phyloP scores from a whole-genome alignment of 495 filamentous ascomycete species.

The Neurospora intermedia region DNA sequence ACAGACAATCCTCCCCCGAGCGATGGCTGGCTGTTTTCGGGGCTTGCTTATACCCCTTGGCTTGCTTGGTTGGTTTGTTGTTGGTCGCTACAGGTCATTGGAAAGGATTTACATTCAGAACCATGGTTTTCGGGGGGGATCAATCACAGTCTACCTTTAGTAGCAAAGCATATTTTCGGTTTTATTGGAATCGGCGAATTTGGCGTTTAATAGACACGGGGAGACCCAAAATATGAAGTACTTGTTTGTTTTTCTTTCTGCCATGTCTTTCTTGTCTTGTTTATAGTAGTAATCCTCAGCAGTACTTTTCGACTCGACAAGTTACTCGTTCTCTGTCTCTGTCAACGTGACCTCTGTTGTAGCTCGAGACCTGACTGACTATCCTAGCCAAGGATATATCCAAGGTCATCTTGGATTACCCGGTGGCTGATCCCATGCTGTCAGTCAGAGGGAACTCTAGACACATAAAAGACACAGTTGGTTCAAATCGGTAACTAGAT shows the following conservation, averaged over 20 bases:
- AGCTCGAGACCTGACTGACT: too few relatives aligned
- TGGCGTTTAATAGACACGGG: conserved; percentile 16
- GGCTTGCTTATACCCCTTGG: not conserved
- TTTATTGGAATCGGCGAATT: conserved; percentile 11
- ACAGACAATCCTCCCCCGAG: not conserved
- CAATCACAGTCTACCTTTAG: not conserved
- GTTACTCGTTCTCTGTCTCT: too few relatives aligned
- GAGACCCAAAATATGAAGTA: conserved; percentile 4
- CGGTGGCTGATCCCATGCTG: too few relatives aligned
- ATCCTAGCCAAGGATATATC: too few relatives aligned
- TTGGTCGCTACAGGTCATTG: not conserved
- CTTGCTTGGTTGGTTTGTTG: not conserved
- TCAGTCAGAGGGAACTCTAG: too few relatives aligned
- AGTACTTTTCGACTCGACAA: not conserved
- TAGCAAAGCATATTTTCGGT: conserved; percentile 7
- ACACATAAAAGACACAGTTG: too few relatives aligned
- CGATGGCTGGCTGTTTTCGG: not conserved
- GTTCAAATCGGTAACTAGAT: not conserved
- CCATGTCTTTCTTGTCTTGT: not conserved
- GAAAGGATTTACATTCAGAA: not conserved
- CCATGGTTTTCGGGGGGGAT: not conserved
- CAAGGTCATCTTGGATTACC: too few relatives aligned
- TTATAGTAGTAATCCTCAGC: not conserved
- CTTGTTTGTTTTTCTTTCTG: not conserved
- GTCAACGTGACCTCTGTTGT: too few relatives aligned